Base-by-base conservation (phyloP, 305 asterid species). In the Plantago rigida region DNA sequence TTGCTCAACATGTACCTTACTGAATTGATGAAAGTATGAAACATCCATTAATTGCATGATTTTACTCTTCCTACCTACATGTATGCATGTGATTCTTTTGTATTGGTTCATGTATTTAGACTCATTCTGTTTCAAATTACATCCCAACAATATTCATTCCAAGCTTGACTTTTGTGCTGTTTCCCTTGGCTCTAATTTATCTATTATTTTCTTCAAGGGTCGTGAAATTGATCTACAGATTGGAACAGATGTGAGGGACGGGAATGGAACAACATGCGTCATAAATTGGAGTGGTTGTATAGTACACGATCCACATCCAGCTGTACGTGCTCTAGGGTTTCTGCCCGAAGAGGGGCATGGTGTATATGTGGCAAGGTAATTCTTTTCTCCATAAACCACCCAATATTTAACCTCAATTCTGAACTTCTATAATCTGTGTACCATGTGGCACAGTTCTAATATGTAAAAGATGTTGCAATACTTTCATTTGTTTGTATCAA, bases 341-440 rank as follows among this genome's bases (percentile, higher is more conserved):
- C 87, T 92, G 50, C 99, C 99, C 28, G 84, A 85, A 66, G 97
- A 92, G 75, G 99, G 99, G 64, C 99, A 92, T 55, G 97, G 99
- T 1, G 99, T 92, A 50, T 92, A 92, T 69, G 97, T 89, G 64
- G 82, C 99, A 34, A 82, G 99, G 98, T 85, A 77, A 69, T 76
- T 47, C 49, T 62, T 58, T 39, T 28, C 15, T 22, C 46, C 13
- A 41, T 3, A 10, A 41, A 41, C 13, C 13, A 41, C 10, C 3
- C 46, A 41, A 9, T 9, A 41, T 41, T 11, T 41, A 41, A 41
- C 3, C 42, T 36, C 42, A 36, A 36, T 36, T 36, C 42, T 9
- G 9, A 36, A 36, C 2, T 36, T 31, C 1, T 36, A 36, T 36
- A 36, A 36, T 5, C 1, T 36, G 42, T 22, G 9, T 36, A 36